Conservation (phyloP, 805 yeast genomes). For the Kazachstania viticola region DNA sequence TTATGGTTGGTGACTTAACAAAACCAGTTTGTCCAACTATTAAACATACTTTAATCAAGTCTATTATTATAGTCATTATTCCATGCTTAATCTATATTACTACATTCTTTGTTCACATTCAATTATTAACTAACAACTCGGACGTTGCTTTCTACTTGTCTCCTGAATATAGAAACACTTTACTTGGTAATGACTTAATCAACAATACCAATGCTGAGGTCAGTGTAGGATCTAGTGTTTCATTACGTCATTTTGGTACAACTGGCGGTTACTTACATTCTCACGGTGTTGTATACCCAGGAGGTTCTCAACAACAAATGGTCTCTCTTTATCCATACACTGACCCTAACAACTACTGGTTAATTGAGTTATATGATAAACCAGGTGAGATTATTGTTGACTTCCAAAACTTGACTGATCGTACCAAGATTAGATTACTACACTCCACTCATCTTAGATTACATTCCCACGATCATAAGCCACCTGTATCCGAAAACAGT, state of each 20-base stretch:
- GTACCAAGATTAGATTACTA: constrained; percentile 57
- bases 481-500: constrained; percentile 54
- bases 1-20: constrained; percentile 57
- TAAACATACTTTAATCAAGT: constrained; percentile 43
- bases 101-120: constrained; percentile 57
- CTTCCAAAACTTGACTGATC: constrained; percentile 54
- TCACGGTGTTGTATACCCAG: constrained; percentile 55
- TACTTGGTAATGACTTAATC: constrained; percentile 52
- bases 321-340: constrained; percentile 69
- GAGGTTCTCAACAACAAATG: constrained; percentile 80
- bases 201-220: constrained; percentile 48
- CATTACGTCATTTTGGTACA: constrained; percentile 59
- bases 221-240: constrained; percentile 59
- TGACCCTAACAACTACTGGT: constrained; percentile 64
- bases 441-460: constrained; percentile 52
- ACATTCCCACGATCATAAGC: constrained; percentile 80
- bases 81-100: constrained; percentile 46
- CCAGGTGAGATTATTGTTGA: constrained; percentile 42
- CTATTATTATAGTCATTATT: constrained; percentile 40
- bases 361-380: constrained; percentile 54
- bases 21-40: constrained; percentile 35
- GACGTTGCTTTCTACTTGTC: constrained; percentile 64
- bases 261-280: constrained; percentile 78
- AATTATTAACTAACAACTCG: constrained; percentile 45
- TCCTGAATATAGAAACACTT: constrained; percentile 55